Base-by-base conservation (phyloP, 108 stramenopile species). In the Epipyxis sp. region DNA sequence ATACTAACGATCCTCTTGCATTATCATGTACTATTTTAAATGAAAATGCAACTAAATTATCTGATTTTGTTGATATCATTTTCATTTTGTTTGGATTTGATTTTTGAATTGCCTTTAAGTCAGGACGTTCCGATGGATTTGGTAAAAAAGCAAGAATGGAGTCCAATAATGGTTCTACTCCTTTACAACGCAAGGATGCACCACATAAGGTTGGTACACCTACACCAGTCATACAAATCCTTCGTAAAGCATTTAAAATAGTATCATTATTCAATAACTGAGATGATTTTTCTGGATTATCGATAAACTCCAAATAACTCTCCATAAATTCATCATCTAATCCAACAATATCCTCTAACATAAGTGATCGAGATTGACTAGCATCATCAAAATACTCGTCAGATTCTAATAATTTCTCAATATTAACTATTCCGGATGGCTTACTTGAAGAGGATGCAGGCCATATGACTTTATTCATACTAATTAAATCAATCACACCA, bases 11-110 rank as follows among this genome's bases (percentile, higher is more conserved):
- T 54, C 96, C 96, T 2, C 97, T 92, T 67, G 94, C 94, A 74
- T 91, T 94, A 90, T 99, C 96, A 79, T 89, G 92, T 61, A 94
- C 94, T 77, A 99, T 90, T 92, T 99, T 97, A 91, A 98, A 98
- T n/a, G 93, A 94, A 57, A 94, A 88, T 34, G 94, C 97, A 30
- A 91, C 6, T 32, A 32, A 16, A 13, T 16, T 16, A 32, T 65
- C 30, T 32, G 3, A 10, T 32, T 16, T 32, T 10, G 30, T 37
- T 16, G 6, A 3, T 32, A 29, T 10, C 25, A 32, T 32, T 65
- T 10, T 32, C 20, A 32, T 37, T 32, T 29, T 32, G 6, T 37
- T 16, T 16, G 30, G 3, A 25, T 35, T 6, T 6, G 6, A 6
- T 3, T 29, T 6, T 37, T 37, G 61, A 3, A 65, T 16, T 16